Evolutionary conservation across 352 stramenopile genomes (phyloP).

Genomic region (Globisporangium abappressorium): DNA sequence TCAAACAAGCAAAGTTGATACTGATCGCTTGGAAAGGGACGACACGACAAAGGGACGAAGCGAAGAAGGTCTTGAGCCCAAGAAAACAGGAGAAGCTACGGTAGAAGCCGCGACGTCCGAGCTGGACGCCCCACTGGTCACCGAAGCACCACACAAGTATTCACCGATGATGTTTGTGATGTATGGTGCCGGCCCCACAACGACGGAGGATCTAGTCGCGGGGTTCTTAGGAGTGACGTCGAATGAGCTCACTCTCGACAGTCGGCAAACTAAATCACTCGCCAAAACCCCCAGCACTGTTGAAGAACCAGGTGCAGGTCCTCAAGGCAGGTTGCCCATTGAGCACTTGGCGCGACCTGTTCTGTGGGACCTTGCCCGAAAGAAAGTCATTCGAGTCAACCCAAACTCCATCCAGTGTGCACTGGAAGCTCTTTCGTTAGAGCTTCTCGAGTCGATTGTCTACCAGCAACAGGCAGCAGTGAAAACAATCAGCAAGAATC

Average conservation of each 20-base stretch:
- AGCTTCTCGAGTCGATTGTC: conserved; percentile 44
- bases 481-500: conserved; percentile 45
- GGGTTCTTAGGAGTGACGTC: conserved; percentile 13
- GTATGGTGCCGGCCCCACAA: not conserved
- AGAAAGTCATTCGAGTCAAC: conserved; percentile 39
- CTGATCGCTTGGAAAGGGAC: not conserved
- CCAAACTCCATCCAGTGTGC: conserved; percentile 22
- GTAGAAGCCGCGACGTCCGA: not conserved
- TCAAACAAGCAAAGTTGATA: not conserved
- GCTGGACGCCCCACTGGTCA: not conserved
- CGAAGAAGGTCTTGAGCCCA: not conserved
- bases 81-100: not conserved
- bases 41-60: not conserved
- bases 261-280: not conserved
- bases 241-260: not conserved
- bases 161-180: conserved; percentile 5
- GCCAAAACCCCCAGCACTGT: not conserved
- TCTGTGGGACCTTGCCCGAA: conserved; percentile 44
- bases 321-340: conserved; percentile 20
- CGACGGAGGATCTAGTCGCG: conserved; percentile 14
- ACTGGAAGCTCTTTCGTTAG: conserved; percentile 32
- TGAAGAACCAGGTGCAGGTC: not conserved
- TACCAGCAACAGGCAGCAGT: conserved; percentile 39
- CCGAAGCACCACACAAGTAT: not conserved
- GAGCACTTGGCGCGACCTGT: conserved; percentile 36